Base-by-base conservation (phyloP, 1,284 basidiomycete genomes). In the Rhodotorula sp. region DNA sequence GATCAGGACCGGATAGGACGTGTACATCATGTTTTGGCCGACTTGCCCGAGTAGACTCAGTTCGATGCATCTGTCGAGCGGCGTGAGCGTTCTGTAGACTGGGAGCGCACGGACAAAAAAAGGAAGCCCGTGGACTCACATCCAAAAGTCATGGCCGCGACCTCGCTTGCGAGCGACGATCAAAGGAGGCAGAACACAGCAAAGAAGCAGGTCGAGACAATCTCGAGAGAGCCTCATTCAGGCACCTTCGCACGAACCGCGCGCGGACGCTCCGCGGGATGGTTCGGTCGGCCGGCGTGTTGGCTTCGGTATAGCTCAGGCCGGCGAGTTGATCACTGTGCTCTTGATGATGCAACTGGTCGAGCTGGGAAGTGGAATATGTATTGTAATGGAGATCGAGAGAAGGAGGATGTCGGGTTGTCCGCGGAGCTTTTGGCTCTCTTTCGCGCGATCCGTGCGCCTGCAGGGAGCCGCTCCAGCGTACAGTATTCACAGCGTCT, bases 111-210 rank as follows among this genome's bases (percentile, higher is more conserved):
- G 49, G 14, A 7, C 14, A 6, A 10, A 8, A 6, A 31, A 3
- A 2, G 28, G 34, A 43, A 56, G 28, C 15, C 3, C 2, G 5
- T 2, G 1, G 15, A 64, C 62, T n/a, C 6, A 67, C 70, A 71
- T 34, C 12, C 48, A 56, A 50, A 71, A 66, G 48, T 71, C 70
- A 3, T 38, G 14, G 0, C 56, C 43, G 0, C 45, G 14, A 1
- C 63, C 66, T 3, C 70, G 55, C 26, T 62, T 62, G 1, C 56
- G 60, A 15, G 52, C 21, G 14, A 71, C 70, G 21, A 63, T 26
- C 5, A 68, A 3, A 7, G 64, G 60, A 4, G 70, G 70, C 0
- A 50, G 14, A 18, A 68, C 5, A 19, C 62, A 43, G 57, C 70
- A 71, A 2, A 65, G n/a, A 15, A 59, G 28, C 15, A 71, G 60